Percentiles rank a stretch among this genome's conserved stretches.
These are phyloP conservation scores for Pythium plurisporium DNA, from an alignment of 352 stramenopile genomes.

Conservation along the genomic window DNA sequence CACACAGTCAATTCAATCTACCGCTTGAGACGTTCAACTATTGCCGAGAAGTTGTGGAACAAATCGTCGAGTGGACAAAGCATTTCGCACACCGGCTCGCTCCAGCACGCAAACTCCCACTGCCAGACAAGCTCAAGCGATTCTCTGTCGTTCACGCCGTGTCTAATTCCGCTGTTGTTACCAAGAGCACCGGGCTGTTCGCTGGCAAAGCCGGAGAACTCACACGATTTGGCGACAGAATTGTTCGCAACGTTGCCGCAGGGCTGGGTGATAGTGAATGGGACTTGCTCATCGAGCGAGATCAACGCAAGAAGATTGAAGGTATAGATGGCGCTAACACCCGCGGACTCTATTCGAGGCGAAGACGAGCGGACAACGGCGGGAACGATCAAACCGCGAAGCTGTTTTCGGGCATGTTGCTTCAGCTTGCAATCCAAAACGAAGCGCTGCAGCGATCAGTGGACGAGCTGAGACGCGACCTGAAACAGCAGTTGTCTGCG, in stretches of 20 bases:
- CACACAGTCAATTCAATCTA: conserved; percentile 24
- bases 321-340: not conserved
- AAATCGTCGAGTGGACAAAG: not conserved
- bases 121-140: conserved; percentile 3
- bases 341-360: not conserved
- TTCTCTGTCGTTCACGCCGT: conserved; percentile 25
- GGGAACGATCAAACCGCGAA: conserved; percentile 22
- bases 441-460: conserved; percentile 42
- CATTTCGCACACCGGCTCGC: not conserved
- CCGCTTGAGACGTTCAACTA: conserved; percentile 23
- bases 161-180: conserved; percentile 19
- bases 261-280: conserved; percentile 4
- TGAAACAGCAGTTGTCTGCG: conserved; percentile 20
- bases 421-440: conserved; percentile 56
- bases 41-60: conserved; percentile 1
- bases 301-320: not conserved
- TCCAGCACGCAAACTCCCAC: not conserved
- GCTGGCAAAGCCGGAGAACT: conserved; percentile 20
- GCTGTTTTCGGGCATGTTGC: conserved; percentile 47
- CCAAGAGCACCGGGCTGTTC: conserved; percentile 20
- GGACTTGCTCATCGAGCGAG: not conserved
- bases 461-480: conserved; percentile 36
- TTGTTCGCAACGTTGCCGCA: conserved; percentile 20
- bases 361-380: not conserved
- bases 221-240: conserved; percentile 18